phyloP scores from a whole-genome alignment of 164 flowering plant species.

The Nelumbo lutea region DNA sequence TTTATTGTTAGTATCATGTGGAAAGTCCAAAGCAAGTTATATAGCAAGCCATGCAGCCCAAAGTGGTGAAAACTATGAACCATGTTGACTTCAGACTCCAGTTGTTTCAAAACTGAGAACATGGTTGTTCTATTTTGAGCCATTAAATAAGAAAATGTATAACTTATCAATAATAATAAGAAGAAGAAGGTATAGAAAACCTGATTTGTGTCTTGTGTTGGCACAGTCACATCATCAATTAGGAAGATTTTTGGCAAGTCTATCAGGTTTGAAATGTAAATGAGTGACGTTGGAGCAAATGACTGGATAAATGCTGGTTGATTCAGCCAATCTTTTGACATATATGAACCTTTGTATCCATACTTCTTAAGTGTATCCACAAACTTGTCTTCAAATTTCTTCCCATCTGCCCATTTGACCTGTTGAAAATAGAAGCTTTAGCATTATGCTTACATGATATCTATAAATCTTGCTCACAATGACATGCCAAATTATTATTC shows the following conservation, averaged over 20 bases:
- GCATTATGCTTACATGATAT: not conserved
- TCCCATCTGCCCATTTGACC: slow-evolving; percentile 91
- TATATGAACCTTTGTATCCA: no score
- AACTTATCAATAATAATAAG: not conserved
- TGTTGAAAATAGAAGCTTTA: slow-evolving; percentile 24
- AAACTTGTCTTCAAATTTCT: slow-evolving; percentile 84
- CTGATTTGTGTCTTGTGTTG: no score
- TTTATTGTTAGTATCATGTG: no score
- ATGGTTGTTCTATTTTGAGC: no score
- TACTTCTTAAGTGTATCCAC: slow-evolving; percentile 54
- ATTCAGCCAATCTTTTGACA: no score
- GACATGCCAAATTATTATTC: not conserved
- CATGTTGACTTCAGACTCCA: not conserved
- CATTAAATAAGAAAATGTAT: not conserved
- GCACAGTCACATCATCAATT: no score
- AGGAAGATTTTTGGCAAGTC: no score
- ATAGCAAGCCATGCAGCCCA: not conserved
- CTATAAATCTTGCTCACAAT: not conserved
- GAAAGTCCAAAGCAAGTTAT: not conserved
- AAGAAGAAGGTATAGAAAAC: no score
- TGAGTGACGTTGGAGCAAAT: no score
- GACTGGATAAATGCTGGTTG: not conserved
- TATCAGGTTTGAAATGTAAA: no score
- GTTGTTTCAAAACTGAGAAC: no score
- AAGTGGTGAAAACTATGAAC: no score